A percentile compares a stretch with the other conserved stretches of the same genome.
Conservation (phyloP, 345 rosid species). For the Eucalyptus pauciflora region DNA sequence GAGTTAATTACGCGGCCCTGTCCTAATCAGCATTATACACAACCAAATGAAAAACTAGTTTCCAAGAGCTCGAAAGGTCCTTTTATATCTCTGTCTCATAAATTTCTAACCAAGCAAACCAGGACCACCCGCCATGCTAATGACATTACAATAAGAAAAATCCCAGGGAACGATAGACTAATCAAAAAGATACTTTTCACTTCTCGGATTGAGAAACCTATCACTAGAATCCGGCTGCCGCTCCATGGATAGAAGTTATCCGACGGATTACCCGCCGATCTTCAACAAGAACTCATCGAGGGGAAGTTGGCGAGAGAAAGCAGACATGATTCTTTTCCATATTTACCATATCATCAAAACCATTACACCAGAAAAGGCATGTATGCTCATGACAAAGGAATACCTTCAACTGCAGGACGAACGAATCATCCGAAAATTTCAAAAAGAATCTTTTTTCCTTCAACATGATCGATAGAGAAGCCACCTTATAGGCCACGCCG, state of each 20-base stretch:
- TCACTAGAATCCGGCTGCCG: background rate
- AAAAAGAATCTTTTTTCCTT: background rate
- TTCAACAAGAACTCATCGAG: background rate
- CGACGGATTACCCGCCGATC: background rate
- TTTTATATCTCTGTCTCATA: background rate
- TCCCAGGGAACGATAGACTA: background rate
- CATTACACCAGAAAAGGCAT: background rate
- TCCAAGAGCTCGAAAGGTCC: background rate
- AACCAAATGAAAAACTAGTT: background rate
- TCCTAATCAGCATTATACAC: background rate
- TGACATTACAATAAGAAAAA: background rate
- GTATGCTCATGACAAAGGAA: background rate
- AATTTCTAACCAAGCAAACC: background rate
- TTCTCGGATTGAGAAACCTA: background rate
- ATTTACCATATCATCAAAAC: background rate
- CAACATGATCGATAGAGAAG: background rate
- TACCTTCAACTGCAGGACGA: background rate
- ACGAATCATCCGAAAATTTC: background rate
- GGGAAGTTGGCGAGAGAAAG: background rate
- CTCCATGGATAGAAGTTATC: background rate
- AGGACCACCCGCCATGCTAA: background rate
- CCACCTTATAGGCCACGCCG: background rate
- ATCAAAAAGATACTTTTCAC: background rate
- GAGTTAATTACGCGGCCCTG: background rate
- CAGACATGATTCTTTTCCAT: background rate